Evolutionary conservation across 2,329 filamentous ascomycete species (phyloP).

Genomic region (Zasmidium citrigriseum): DNA sequence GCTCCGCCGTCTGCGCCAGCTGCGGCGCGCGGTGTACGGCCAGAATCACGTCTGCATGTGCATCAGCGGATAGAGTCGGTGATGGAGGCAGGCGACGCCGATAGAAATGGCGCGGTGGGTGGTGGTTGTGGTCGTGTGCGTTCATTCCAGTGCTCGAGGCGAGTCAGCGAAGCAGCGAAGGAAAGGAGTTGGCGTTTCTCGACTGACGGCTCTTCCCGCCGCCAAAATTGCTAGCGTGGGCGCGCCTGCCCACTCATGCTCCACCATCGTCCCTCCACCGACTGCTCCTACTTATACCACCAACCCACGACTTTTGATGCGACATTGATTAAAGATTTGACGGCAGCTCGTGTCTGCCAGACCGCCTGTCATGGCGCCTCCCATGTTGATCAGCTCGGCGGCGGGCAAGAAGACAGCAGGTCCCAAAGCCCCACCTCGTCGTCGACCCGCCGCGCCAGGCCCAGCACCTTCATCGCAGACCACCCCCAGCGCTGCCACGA

Average conservation of each 20-base stretch:
- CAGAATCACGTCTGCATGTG: not conserved
- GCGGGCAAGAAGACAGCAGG: slow-evolving; percentile 53
- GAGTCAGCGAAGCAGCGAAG: not conserved
- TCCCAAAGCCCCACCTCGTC: slow-evolving; percentile 48
- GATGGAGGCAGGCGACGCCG: not conserved
- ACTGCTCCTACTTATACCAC: not conserved
- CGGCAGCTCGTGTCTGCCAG: slow-evolving; percentile 16
- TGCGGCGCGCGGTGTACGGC: not conserved
- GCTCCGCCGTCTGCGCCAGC: slow-evolving; percentile 12
- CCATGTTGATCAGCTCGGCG: slow-evolving; percentile 54
- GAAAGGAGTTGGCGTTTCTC: slow-evolving; percentile 1
- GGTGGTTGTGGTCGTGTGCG: slow-evolving; percentile 5
- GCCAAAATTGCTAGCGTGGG: not conserved
- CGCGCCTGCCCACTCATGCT: not conserved
- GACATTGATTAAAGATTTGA: not conserved
- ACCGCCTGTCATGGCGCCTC: slow-evolving; percentile 24
- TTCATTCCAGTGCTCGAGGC: not conserved
- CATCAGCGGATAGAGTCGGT: not conserved
- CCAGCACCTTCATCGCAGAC: slow-evolving; percentile 19
- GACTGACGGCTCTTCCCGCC: not conserved
- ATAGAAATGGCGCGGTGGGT: not conserved
- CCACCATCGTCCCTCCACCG: not conserved
- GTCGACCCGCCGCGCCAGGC: slow-evolving; percentile 36
- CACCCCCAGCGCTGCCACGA: slow-evolving; percentile 7
- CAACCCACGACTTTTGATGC: not conserved